Conservation (phyloP, 2,329 filamentous ascomycete genomes). For the Penicillium aurantiogriseum region DNA sequence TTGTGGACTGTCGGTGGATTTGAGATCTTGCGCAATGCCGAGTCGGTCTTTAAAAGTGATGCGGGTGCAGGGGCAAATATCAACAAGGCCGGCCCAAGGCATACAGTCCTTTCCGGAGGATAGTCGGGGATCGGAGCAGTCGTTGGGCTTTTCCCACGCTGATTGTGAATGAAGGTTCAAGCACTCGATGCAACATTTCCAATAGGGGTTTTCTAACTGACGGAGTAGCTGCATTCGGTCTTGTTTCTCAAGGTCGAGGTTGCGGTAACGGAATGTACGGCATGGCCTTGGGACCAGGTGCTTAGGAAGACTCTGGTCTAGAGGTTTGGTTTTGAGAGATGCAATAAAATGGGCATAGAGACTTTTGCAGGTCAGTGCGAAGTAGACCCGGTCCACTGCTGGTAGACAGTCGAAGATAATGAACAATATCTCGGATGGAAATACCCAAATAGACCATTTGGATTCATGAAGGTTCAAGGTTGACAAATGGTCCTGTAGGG, state of each 20-base stretch:
- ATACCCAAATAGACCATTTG: too few relatives aligned
- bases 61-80: background rate
- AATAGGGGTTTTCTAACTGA: constrained; percentile 12
- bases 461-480: too few relatives aligned
- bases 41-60: background rate
- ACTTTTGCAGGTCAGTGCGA: background rate
- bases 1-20: too few relatives aligned
- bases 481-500: too few relatives aligned
- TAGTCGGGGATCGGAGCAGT: background rate
- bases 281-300: background rate
- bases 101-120: background rate
- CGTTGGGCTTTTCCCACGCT: background rate
- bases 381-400: background rate
- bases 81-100: background rate
- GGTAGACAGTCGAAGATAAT: background rate
- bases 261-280: background rate
- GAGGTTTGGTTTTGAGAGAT: background rate
- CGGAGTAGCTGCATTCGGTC: constrained; percentile 2
- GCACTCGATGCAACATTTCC: constrained; percentile 12
- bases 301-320: background rate
- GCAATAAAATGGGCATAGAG: background rate
- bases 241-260: background rate
- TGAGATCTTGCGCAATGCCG: background rate
- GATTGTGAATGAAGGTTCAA: constrained; percentile 9
- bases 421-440: background rate